A percentile compares a stretch with the other conserved stretches of the same genome.
Conservation (phyloP, 495 filamentous ascomycete genomes). For the Penicillium malachiteum region DNA sequence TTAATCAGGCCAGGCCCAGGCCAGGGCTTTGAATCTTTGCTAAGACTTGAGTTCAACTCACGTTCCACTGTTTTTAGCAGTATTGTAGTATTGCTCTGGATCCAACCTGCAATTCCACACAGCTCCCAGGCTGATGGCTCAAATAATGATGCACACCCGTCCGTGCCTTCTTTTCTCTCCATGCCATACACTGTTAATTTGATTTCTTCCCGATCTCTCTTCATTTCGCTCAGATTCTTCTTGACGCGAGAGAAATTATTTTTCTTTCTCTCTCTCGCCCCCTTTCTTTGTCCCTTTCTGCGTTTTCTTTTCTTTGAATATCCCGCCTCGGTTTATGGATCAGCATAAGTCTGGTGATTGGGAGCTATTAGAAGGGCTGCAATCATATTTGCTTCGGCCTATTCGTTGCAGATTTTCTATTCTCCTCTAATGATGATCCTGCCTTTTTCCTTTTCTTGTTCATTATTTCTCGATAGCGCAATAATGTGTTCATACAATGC, state of each 20-base stretch:
- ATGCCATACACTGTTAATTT: background rate
- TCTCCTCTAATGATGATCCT: background rate
- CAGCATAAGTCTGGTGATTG: background rate
- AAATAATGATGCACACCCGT: background rate
- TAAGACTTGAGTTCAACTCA: background rate
- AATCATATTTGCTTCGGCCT: conserved; percentile 1
- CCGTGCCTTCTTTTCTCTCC: background rate
- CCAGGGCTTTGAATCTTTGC: background rate
- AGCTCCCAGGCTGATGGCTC: background rate
- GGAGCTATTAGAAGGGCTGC: background rate
- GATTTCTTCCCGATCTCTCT: background rate
- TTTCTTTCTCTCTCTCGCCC: background rate
- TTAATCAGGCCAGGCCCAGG: conserved; percentile 18
- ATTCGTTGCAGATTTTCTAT: background rate
- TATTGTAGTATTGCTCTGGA: background rate
- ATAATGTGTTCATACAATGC: conserved; percentile 7
- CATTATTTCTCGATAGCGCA: background rate
- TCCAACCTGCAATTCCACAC: background rate
- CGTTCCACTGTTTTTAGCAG: background rate
- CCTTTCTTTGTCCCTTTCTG: background rate
- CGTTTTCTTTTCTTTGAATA: conserved; percentile 1
- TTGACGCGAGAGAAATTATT: conserved; percentile 1
- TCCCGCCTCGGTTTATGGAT: conserved; percentile 5
- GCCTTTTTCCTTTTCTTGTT: conserved; percentile 4
- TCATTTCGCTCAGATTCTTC: background rate